Evolutionary conservation across 2,329 filamentous ascomycete species (phyloP).

Genomic region (Fusarium neocosmosporiellum): DNA sequence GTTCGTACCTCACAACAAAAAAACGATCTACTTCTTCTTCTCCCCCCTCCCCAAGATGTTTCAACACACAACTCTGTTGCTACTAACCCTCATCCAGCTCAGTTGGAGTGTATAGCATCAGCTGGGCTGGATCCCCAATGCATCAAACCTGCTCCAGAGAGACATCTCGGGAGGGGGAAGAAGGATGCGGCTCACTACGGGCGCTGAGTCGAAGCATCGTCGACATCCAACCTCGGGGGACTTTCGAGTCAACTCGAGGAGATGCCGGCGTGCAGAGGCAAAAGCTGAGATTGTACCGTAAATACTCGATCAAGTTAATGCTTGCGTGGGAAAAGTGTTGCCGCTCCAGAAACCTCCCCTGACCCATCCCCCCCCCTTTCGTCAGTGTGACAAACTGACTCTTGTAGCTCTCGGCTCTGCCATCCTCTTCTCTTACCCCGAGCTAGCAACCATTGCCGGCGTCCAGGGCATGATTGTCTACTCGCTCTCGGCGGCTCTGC

Average conservation of each 20-base stretch:
- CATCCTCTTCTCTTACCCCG: slow-evolving; percentile 84
- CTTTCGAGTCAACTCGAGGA: slow-evolving; percentile 48
- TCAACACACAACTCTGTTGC: slow-evolving; percentile 40
- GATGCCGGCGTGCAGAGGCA: slow-evolving; percentile 59
- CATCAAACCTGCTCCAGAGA: slow-evolving; percentile 37
- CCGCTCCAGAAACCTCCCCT: slow-evolving; percentile 70
- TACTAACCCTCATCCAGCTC: slow-evolving; percentile 36
- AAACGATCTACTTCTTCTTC: slow-evolving; percentile 53
- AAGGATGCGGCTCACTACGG: slow-evolving; percentile 83
- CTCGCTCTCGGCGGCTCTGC: slow-evolving; percentile 76
- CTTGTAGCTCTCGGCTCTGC: slow-evolving; percentile 81
- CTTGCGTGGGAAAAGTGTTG: slow-evolving; percentile 98
- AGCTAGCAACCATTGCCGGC: slow-evolving; percentile 82
- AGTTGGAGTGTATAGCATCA: not conserved
- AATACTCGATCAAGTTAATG: slow-evolving; percentile 98
- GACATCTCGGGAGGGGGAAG: slow-evolving; percentile 47
- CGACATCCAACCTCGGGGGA: slow-evolving; percentile 63
- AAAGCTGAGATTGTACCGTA: slow-evolving; percentile 97
- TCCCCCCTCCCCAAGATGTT: slow-evolving; percentile 42
- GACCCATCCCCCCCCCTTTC: slow-evolving; percentile 26
- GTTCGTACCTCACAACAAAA: slow-evolving; percentile 55
- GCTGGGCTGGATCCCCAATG: slow-evolving; percentile 4
- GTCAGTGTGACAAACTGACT: slow-evolving; percentile 54
- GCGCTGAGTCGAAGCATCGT: slow-evolving; percentile 72
- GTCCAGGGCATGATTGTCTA: slow-evolving; percentile 84